A percentile compares a stretch with the other conserved stretches of the same genome.
These are phyloP conservation scores for Peronospora destructor DNA, from an alignment of 352 stramenopile species.

Conservation along the genomic window DNA sequence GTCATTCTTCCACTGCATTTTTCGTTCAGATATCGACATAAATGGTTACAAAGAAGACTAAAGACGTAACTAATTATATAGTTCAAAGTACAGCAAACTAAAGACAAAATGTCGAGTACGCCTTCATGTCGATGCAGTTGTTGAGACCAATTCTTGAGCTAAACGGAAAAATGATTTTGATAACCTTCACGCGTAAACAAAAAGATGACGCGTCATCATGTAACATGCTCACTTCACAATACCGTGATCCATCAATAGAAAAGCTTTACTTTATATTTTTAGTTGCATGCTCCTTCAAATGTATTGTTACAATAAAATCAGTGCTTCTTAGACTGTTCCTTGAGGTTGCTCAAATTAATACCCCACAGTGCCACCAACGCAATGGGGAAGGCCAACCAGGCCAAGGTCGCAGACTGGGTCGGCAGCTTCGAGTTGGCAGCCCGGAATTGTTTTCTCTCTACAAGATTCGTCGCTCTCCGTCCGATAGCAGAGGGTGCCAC, in stretches of 20 bases:
- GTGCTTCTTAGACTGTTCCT: conserved; percentile 39
- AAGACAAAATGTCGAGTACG: conserved; percentile 4
- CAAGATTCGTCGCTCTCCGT: conserved; percentile 48
- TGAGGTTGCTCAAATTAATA: conserved; percentile 53
- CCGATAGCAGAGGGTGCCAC: conserved; percentile 51
- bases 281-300: conserved; percentile 14
- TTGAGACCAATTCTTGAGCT: neutral
- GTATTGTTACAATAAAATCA: conserved; percentile 17
- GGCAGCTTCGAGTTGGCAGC: conserved; percentile 46
- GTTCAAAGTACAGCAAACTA: too few species aligned
- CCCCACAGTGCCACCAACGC: conserved; percentile 48
- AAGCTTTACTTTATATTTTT: conserved; percentile 6
- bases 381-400: conserved; percentile 57
- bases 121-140: neutral
- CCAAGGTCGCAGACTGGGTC: conserved; percentile 49
- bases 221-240: neutral
- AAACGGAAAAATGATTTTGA: neutral
- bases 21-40: too few species aligned
- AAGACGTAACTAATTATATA: too few species aligned
- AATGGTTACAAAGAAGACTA: too few species aligned
- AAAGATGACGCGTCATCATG: neutral
- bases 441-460: conserved; percentile 64
- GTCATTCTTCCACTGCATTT: too few species aligned
- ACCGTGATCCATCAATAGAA: neutral
- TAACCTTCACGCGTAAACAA: neutral